phyloP scores from a whole-genome alignment of 1,284 basidiomycete species.

The Trametes sp. region DNA sequence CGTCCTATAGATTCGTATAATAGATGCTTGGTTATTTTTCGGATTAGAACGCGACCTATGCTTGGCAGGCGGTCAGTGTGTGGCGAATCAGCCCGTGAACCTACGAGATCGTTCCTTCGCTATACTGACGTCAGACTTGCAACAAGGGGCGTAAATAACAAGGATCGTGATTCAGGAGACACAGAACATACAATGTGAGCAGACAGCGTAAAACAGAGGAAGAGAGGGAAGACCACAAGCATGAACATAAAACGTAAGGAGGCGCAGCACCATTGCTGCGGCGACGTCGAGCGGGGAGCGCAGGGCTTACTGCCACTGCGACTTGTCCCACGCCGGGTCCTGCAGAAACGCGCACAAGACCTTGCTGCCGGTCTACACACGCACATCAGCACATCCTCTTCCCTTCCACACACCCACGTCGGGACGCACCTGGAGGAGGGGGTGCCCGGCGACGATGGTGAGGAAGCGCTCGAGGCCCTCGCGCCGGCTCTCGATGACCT shows the following conservation, averaged over 20 bases:
- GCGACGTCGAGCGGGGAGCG: not conserved
- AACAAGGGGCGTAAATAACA: too few relatives aligned
- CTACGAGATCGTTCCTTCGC: too few relatives aligned
- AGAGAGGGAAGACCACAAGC: conserved; percentile 6
- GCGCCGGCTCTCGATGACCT: conserved; percentile 92
- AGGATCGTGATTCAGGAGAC: conserved; percentile 6
- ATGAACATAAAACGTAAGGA: conserved; percentile 9
- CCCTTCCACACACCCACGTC: too few relatives aligned
- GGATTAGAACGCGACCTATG: not conserved
- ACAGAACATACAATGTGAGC: conserved; percentile 13
- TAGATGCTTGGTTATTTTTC: conserved; percentile 13
- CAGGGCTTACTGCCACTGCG: conserved; percentile 60
- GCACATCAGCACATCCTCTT: not conserved
- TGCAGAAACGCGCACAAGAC: conserved; percentile 97
- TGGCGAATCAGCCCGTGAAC: not conserved
- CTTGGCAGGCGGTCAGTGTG: not conserved
- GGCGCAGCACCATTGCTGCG: not conserved
- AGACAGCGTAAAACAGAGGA: conserved; percentile 15
- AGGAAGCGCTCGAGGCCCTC: conserved; percentile 97
- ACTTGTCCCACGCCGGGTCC: conserved; percentile 85
- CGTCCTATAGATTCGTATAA: conserved; percentile 21
- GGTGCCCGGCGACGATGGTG: conserved; percentile 97
- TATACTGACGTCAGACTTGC: too few relatives aligned
- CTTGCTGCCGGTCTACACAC: conserved; percentile 89
- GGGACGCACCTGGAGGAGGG: conserved; percentile 84